phyloP scores from a whole-genome alignment of 1,139 yeast species.

The Kurtzmaniella natalensis region DNA sequence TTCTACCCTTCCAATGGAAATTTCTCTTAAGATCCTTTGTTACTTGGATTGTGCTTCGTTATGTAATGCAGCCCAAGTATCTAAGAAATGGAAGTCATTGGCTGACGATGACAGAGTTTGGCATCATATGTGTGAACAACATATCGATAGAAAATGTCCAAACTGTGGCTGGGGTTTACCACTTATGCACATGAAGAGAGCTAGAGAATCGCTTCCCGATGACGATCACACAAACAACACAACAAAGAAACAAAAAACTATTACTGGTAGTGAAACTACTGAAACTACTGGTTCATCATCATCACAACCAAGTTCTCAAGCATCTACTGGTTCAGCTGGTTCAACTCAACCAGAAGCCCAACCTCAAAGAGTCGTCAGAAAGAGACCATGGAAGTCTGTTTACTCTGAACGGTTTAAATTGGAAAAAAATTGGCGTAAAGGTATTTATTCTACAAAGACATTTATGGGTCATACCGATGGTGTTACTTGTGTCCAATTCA shows the following conservation, averaged over 20 bases:
- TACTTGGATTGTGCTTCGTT: slow-evolving; percentile 87
- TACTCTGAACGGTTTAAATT: slow-evolving; percentile 87
- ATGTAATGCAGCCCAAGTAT: slow-evolving; percentile 91
- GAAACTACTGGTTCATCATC: slow-evolving; percentile 5
- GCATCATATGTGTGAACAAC: slow-evolving; percentile 99
- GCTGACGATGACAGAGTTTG: slow-evolving; percentile 97
- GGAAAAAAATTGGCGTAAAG: slow-evolving; percentile 93
- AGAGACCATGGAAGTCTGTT: slow-evolving; percentile 92
- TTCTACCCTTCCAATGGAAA: slow-evolving; percentile 77
- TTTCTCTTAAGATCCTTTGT: slow-evolving; percentile 78
- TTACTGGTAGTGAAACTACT: not conserved
- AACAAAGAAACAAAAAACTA: slow-evolving; percentile 24
- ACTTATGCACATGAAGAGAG: slow-evolving; percentile 75
- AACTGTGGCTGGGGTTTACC: slow-evolving; percentile 99
- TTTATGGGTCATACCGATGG: slow-evolving; percentile 89
- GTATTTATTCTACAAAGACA: slow-evolving; percentile 56
- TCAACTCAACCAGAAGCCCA: slow-evolving; percentile 7
- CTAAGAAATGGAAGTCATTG: slow-evolving; percentile 74
- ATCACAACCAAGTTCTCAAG: not conserved
- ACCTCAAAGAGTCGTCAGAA: slow-evolving; percentile 18
- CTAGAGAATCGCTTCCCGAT: slow-evolving; percentile 43
- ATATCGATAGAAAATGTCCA: slow-evolving; percentile 93
- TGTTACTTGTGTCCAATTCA: slow-evolving; percentile 77
- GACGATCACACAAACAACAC: slow-evolving; percentile 23
- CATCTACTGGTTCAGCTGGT: slow-evolving; percentile 1